A percentile compares a stretch with the other conserved stretches of the same genome.
Conservation (phyloP, 2,329 filamentous ascomycete species). For the Paecilomyces niveus region DNA sequence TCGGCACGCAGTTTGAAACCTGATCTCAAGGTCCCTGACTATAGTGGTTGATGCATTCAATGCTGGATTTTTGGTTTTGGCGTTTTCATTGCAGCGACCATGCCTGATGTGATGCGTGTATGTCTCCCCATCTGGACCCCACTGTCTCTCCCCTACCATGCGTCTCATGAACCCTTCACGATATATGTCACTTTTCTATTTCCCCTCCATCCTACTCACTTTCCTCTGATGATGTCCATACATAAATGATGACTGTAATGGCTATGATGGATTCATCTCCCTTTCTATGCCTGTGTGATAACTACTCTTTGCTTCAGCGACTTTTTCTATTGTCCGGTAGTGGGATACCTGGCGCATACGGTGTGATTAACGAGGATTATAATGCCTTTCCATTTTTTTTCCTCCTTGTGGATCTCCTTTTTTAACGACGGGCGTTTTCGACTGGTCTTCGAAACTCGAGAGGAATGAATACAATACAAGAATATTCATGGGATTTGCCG, state of each 20-base stretch:
- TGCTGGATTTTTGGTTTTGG: background rate
- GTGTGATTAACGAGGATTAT: background rate
- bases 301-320: background rate
- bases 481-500: background rate
- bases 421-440: background rate
- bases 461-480: background rate
- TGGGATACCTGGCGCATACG: background rate
- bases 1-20: slow-evolving; percentile 74
- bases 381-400: background rate
- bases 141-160: background rate
- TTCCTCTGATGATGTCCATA: background rate
- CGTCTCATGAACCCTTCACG: background rate
- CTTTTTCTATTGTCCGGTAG: background rate
- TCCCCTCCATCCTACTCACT: background rate
- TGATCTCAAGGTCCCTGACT: slow-evolving; percentile 80
- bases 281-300: background rate
- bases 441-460: background rate
- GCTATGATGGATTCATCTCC: background rate
- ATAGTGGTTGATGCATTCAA: slow-evolving; percentile 62
- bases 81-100: background rate
- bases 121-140: background rate
- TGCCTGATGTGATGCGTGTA: background rate
- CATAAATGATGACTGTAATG: background rate
- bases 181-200: background rate
- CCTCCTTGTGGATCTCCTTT: background rate